Percentiles rank a stretch among this genome's conserved stretches.
Evolutionary conservation across 176 grass and related monocot species (phyloP).

Genomic region (Otatea glauca): DNA sequence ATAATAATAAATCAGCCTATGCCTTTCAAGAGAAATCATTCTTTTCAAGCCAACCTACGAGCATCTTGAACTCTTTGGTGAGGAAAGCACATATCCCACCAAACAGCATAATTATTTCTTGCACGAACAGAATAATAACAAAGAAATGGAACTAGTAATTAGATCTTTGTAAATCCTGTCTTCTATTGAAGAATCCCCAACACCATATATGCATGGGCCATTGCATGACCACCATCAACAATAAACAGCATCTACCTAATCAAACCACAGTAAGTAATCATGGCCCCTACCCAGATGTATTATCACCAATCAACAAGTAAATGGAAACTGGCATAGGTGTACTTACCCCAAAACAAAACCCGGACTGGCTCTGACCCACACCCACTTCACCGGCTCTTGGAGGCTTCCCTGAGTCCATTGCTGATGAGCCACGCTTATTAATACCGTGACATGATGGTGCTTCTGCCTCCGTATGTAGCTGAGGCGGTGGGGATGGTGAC

Average conservation of each 20-base stretch:
- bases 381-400: slow-evolving; percentile 50
- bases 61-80: neutral
- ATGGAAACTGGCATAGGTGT: neutral
- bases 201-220: slow-evolving; percentile 1
- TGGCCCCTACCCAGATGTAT: neutral
- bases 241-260: neutral
- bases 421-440: slow-evolving; percentile 73
- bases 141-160: neutral
- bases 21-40: neutral
- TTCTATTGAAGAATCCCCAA: neutral
- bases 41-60: neutral
- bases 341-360: slow-evolving; percentile 89
- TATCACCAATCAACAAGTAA: slow-evolving; percentile 17
- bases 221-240: neutral
- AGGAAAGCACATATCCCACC: neutral
- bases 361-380: neutral
- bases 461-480: slow-evolving; percentile 32
- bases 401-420: slow-evolving; percentile 59
- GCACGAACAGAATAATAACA: neutral
- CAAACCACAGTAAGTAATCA: slow-evolving; percentile 21
- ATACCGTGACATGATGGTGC: slow-evolving; percentile 44
- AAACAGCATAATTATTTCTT: neutral
- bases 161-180: neutral
- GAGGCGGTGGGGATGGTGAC: slow-evolving; percentile 49
- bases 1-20: too few species aligned